Conservation (phyloP, 208 protist genomes). For the Acanthamoeba lenticulata region DNA sequence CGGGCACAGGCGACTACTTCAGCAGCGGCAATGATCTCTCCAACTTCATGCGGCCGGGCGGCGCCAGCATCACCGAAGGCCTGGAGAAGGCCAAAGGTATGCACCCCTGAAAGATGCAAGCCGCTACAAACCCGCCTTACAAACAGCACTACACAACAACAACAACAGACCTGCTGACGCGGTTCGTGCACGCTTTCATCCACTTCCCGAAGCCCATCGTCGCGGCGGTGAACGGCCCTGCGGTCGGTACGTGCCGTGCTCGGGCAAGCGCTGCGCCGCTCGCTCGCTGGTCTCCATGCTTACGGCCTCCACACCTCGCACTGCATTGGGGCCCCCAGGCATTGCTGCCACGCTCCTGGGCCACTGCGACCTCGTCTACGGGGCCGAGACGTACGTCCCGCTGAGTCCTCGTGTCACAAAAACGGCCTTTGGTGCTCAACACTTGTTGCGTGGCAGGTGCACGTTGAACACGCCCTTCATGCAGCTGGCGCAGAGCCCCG, state of each 20-base stretch:
- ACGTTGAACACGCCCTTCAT: constrained; percentile 64
- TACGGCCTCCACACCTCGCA: no score
- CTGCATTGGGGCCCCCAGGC: no score
- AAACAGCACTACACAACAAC: background rate
- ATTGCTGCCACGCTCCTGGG: constrained; percentile 54
- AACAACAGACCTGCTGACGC: constrained; percentile 14
- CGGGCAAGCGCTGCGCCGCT: background rate
- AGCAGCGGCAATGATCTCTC: constrained; percentile 67
- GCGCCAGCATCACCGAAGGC: background rate
- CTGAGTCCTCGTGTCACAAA: background rate
- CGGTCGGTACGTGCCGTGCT: constrained; percentile 26
- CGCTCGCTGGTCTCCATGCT: background rate
- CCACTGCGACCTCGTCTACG: constrained; percentile 67
- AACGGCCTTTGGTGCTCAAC: background rate
- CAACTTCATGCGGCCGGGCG: constrained; percentile 37
- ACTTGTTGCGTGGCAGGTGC: background rate
- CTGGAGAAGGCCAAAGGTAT: constrained; percentile 45
- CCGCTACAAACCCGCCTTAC: background rate
- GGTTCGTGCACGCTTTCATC: constrained; percentile 63
- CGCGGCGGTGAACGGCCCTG: constrained; percentile 53
- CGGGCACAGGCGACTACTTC: constrained; percentile 62
- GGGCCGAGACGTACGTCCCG: background rate
- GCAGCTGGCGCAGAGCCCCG: constrained; percentile 61
- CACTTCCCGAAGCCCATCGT: constrained; percentile 66
- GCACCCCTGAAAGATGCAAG: background rate